Evolutionary conservation across 306 rosid genomes (phyloP).

Genomic region (Abrus pulchellus): DNA sequence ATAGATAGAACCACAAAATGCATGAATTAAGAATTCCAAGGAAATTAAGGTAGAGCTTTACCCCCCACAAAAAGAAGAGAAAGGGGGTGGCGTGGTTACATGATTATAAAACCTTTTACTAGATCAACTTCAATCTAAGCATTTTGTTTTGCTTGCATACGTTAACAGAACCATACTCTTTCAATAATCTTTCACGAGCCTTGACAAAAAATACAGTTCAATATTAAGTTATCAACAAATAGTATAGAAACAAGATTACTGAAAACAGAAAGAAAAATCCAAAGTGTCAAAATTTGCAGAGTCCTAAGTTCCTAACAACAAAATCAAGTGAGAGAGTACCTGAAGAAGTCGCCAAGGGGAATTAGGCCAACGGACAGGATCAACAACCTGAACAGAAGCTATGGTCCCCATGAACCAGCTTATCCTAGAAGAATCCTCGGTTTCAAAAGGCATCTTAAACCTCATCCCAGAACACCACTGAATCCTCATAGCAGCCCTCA

Average conservation of each 20-base stretch:
- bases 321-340: conserved; percentile 56
- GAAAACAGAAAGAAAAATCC: conserved; percentile 6
- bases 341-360: conserved; percentile 99
- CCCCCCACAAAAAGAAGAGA: too few relatives aligned
- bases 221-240: not conserved
- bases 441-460: conserved; percentile 99
- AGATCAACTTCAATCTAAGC: not conserved
- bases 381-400: conserved; percentile 84
- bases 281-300: not conserved
- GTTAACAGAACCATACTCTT: conserved; percentile 1
- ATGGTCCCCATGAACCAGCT: conserved; percentile 99
- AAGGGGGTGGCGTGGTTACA: too few relatives aligned
- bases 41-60: too few relatives aligned
- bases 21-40: not conserved
- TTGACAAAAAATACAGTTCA: too few relatives aligned
- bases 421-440: conserved; percentile 94
- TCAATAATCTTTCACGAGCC: not conserved
- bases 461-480: conserved; percentile 96
- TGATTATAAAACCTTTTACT: not conserved
- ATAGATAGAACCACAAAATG: not conserved
- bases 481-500: conserved; percentile 78
- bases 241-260: not conserved
- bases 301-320: not conserved
- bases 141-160: not conserved
- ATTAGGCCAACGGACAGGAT: conserved; percentile 89